These are phyloP conservation scores for Elsinoe arachidis DNA, from an alignment of 2,329 filamentous ascomycete genomes.

Conservation along the genomic window DNA sequence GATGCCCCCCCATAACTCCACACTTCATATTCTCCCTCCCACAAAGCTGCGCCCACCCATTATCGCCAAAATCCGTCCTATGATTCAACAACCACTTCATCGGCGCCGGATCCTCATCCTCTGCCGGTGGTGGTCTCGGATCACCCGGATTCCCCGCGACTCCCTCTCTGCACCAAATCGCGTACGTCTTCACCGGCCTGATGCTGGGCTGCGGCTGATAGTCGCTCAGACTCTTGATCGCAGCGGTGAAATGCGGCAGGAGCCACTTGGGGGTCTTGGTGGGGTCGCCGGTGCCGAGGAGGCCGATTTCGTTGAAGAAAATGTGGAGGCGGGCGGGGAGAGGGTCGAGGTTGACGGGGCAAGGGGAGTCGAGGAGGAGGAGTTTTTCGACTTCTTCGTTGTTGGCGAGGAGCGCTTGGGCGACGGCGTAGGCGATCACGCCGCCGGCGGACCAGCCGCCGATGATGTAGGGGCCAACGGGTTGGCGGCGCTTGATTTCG, in stretches of 20 bases:
- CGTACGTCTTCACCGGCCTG: conserved; percentile 52
- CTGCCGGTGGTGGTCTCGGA: conserved; percentile 55
- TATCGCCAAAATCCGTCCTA: conserved; percentile 60
- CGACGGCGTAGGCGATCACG: conserved; percentile 46
- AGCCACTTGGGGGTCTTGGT: conserved; percentile 63
- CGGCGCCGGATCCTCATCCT: conserved; percentile 44
- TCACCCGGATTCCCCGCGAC: conserved; percentile 60
- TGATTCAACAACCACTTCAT: conserved; percentile 64
- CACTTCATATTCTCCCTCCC: conserved; percentile 53
- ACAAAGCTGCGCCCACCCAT: conserved; percentile 60
- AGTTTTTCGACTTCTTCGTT: conserved; percentile 44
- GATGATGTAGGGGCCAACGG: conserved; percentile 49
- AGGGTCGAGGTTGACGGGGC: conserved; percentile 43
- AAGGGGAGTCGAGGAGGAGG: conserved; percentile 46
- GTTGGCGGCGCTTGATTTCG: conserved; percentile 64
- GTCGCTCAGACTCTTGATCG: conserved; percentile 58
- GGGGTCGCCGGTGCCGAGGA: conserved; percentile 55
- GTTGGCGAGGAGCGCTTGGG: conserved; percentile 39
- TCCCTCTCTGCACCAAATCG: conserved; percentile 66
- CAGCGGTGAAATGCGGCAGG: conserved; percentile 62
- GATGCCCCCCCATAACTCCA: conserved; percentile 61
- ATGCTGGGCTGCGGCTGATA: conserved; percentile 60
- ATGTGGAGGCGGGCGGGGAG: conserved; percentile 52
- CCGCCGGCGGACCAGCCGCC: conserved; percentile 50
- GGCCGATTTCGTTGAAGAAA: conserved; percentile 64